A percentile compares a stretch with the other conserved stretches of the same genome.
phyloP scores from a whole-genome alignment of 495 filamentous ascomycete species.

The Lindgomyces ingoldianus region DNA sequence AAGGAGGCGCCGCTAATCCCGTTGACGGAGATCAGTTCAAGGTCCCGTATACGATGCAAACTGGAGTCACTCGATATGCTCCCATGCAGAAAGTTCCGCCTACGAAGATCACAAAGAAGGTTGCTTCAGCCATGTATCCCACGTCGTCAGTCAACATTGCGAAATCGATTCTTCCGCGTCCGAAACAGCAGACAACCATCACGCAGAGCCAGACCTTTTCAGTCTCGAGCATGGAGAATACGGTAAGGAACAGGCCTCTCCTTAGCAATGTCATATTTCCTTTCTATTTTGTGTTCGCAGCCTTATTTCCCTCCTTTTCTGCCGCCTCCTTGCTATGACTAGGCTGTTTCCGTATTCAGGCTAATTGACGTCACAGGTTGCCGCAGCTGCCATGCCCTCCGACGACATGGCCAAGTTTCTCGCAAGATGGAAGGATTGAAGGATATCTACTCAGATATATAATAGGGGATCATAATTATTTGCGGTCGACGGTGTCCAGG shows the following conservation, averaged over 20 bases:
- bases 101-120: conserved; percentile 62
- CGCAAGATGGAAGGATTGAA: conserved; percentile 60
- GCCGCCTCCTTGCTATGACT: conserved; percentile 33
- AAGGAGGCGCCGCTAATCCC: conserved; percentile 28
- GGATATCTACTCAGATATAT: background rate
- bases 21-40: conserved; percentile 42
- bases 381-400: conserved; percentile 51
- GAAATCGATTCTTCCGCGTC: conserved; percentile 55
- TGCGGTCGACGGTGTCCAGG: background rate
- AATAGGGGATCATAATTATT: background rate
- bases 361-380: conserved; percentile 43
- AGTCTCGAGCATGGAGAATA: conserved; percentile 61
- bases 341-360: background rate
- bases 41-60: conserved; percentile 64
- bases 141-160: conserved; percentile 63
- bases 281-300: background rate
- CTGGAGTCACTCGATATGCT: conserved; percentile 66
- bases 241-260: conserved; percentile 48
- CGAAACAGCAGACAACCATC: conserved; percentile 62
- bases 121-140: conserved; percentile 58
- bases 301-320: background rate
- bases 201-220: conserved; percentile 61
- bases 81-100: conserved; percentile 70
- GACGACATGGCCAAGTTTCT: conserved; percentile 62
- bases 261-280: background rate